Base-by-base conservation (phyloP, 2,329 filamentous ascomycete genomes). In the Seiridium cupressi region DNA sequence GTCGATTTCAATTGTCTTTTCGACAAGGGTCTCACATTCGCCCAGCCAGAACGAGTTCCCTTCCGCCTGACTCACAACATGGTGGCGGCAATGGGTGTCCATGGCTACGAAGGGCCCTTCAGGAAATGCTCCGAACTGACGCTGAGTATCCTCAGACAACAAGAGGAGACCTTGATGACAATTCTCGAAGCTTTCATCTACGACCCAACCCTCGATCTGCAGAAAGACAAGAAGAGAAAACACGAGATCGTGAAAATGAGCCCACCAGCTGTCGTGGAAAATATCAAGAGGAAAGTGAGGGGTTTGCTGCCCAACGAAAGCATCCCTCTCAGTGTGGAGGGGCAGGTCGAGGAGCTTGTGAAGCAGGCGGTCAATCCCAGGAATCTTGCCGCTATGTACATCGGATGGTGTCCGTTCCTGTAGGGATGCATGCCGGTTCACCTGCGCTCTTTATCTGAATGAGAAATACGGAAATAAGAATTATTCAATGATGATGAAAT, bases 1-100 rank as follows among this genome's bases (percentile, higher is more conserved):
- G 96, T 99, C 51, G 95, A 99, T 77, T 99, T 99, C 83, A 99
- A 99, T 77, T 99, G 96, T 75, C 87, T 99, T 4, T 99, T 99
- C 73, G 96, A 99, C 79, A 99, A 99, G 71, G 95, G 95, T 1
- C 84, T 94, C 46, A 97, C 93, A 0, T 98, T 99, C 72, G 89
- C 93, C 63, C 96, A 96, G 74, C 94, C 95, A 0, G 95, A 99
- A 75, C 83, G 90, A 36, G 95, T 99, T 1, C 96, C 95, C 2
- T 99, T 99, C 81, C 90, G 96, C 13, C 83, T 99, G 47, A 99
- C 95, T 3, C 94, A 97, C 81, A 99, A 99, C 76, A 98, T 99
- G 94, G 87, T 96, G 42, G 92, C 96, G 64, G 96, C 95, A 9
- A 98, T 99, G 88, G 95, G 95, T 4, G 89, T 96, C 31, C 94